These are phyloP conservation scores for Fusarium sp. DNA, from an alignment of 2,329 filamentous ascomycete genomes.

Conservation along the genomic window DNA sequence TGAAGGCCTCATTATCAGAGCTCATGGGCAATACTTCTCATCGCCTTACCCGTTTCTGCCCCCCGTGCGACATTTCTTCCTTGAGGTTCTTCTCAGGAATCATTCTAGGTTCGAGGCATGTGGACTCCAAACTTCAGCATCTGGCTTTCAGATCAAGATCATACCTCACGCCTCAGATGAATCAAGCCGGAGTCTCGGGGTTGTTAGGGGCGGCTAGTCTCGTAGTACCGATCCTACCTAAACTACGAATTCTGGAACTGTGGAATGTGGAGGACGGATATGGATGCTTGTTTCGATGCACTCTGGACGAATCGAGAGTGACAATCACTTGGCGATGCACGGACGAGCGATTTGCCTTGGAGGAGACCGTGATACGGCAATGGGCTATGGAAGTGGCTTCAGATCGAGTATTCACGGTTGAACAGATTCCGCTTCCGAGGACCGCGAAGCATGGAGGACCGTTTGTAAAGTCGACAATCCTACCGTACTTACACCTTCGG, in stretches of 20 bases:
- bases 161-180: fast-evolving
- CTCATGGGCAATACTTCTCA: conserved; percentile 23
- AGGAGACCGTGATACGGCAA: not conserved
- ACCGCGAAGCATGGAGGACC: too few species aligned
- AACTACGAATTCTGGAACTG: conserved; percentile 23
- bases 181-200: not conserved
- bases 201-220: not conserved
- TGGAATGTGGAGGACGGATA: not conserved
- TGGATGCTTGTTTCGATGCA: conserved; percentile 29
- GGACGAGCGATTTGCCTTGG: not conserved
- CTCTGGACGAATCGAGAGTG: not conserved
- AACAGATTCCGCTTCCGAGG: too few species aligned
- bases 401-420: too few species aligned
- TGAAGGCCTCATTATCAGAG: not conserved
- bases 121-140: conserved; percentile 14
- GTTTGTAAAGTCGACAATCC: too few species aligned
- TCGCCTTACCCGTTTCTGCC: conserved; percentile 13
- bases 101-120: not conserved
- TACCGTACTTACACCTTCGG: too few species aligned
- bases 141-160: not conserved
- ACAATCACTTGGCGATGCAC: conserved; percentile 24
- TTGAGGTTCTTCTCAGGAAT: not conserved
- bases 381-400: not conserved
- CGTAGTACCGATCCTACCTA: conserved; percentile 16
- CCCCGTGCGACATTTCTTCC: fast-evolving